A percentile compares a stretch with the other conserved stretches of the same genome.
Conservation (phyloP, 2,329 filamentous ascomycete species). For the Talaromyces verruculosus region DNA sequence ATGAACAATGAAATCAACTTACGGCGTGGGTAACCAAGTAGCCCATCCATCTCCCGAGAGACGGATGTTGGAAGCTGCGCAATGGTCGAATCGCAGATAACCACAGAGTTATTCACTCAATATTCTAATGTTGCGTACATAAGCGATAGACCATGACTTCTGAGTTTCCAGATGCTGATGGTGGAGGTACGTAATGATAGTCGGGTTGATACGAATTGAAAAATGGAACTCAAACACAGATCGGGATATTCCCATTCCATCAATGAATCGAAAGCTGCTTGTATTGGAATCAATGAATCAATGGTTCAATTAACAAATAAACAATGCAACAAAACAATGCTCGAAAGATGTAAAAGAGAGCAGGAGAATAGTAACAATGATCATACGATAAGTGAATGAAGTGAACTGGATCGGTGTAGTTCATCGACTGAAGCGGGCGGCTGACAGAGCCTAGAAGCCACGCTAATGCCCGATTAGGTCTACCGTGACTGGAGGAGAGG, state of each 20-base stretch:
- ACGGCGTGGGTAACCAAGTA: constrained; percentile 9
- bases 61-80: background rate
- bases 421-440: background rate
- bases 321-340: background rate
- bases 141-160: background rate
- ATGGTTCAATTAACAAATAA: background rate
- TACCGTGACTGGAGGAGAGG: background rate
- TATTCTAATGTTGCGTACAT: background rate
- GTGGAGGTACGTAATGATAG: background rate
- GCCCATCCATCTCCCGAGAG: background rate
- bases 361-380: background rate
- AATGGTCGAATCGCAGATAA: background rate
- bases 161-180: background rate
- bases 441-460: background rate
- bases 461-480: background rate
- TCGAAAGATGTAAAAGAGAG: background rate
- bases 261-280: background rate
- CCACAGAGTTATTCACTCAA: background rate
- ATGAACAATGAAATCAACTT: background rate
- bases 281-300: background rate
- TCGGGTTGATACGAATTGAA: background rate
- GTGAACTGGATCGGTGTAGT: constrained; percentile 3
- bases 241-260: background rate
- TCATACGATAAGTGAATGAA: background rate
- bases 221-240: background rate